Evolutionary conservation across 805 yeast genomes (phyloP).

Genomic region (Tanozyma kutaoensis): DNA sequence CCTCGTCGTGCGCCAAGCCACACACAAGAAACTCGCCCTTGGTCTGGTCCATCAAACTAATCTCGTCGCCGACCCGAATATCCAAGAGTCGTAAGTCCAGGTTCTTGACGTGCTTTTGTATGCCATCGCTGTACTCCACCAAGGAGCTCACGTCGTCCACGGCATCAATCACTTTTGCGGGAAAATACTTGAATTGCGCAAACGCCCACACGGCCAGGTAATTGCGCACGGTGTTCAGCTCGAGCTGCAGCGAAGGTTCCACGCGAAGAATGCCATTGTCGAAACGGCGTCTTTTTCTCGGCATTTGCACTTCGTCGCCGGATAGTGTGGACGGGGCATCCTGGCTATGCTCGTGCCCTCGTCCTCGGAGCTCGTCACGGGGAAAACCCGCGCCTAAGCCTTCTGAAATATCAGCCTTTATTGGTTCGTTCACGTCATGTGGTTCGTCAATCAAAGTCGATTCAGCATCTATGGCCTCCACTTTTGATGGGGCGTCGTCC

Average conservation of each 20-base stretch:
- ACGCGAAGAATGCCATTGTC: constrained; percentile 1
- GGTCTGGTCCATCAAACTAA: constrained; percentile 19
- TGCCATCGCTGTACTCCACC: constrained; percentile 24
- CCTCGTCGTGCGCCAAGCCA: constrained; percentile 22
- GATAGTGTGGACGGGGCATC: no score
- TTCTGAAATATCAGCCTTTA: no score
- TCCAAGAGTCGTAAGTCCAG: constrained; percentile 33
- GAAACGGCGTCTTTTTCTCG: constrained; percentile 2
- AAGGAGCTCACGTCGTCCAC: constrained; percentile 13
- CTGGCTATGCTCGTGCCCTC: no score
- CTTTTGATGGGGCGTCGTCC: no score
- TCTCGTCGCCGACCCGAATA: constrained; percentile 42
- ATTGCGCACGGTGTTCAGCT: constrained; percentile 4
- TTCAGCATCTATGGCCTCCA: no score
- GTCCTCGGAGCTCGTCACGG: no score
- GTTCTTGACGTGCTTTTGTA: constrained; percentile 13
- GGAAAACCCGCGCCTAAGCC: no score
- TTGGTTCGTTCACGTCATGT: no score
- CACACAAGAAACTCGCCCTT: constrained; percentile 26
- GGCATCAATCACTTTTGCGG: constrained; percentile 27
- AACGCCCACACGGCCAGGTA: constrained; percentile 39
- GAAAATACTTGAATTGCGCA: constrained; percentile 33
- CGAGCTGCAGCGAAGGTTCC: constrained; percentile 4
- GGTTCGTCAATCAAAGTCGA: no score
- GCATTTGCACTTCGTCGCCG: constrained; percentile 1